Evolutionary conservation across 2,329 filamentous ascomycete genomes (phyloP).

Genomic region (Ophiostoma sp.): DNA sequence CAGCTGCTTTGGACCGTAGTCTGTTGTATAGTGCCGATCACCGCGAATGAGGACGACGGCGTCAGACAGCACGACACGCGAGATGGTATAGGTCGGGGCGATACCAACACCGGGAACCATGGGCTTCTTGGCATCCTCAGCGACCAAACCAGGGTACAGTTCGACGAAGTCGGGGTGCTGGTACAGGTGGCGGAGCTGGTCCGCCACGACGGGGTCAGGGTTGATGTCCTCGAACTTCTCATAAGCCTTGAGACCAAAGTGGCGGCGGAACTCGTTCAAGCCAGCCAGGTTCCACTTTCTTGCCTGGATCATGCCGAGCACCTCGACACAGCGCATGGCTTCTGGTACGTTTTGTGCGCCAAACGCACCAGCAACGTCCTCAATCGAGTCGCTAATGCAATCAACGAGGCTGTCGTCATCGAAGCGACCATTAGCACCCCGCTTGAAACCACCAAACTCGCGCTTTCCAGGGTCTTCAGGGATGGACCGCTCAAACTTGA

Average conservation of each 20-base stretch:
- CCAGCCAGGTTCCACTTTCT: slow-evolving; percentile 71
- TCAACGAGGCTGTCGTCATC: slow-evolving; percentile 53
- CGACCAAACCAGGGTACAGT: slow-evolving; percentile 71
- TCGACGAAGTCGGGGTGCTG: slow-evolving; percentile 76
- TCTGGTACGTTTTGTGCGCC: slow-evolving; percentile 69
- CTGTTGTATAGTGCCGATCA: slow-evolving; percentile 72
- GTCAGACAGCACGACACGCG: slow-evolving; percentile 69
- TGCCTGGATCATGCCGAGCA: slow-evolving; percentile 72
- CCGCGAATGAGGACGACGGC: slow-evolving; percentile 73
- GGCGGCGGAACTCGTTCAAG: slow-evolving; percentile 78
- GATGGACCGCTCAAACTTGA: slow-evolving; percentile 56
- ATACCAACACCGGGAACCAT: slow-evolving; percentile 72
- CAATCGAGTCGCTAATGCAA: neutral
- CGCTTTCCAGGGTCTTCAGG: slow-evolving; percentile 63
- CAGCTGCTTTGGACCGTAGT: slow-evolving; percentile 66
- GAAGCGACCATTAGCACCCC: slow-evolving; percentile 62
- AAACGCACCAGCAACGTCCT: slow-evolving; percentile 66
- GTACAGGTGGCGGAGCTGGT: slow-evolving; percentile 62
- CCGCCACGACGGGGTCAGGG: slow-evolving; percentile 63
- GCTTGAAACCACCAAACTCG: slow-evolving; percentile 59
- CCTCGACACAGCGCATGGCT: slow-evolving; percentile 68
- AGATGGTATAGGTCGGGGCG: slow-evolving; percentile 69
- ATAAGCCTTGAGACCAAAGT: slow-evolving; percentile 71
- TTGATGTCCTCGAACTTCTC: slow-evolving; percentile 80
- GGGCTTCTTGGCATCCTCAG: slow-evolving; percentile 68